A percentile compares a stretch with the other conserved stretches of the same genome.
Evolutionary conservation across 1,139 yeast species (phyloP).

Genomic region (Taiozyma sp.): DNA sequence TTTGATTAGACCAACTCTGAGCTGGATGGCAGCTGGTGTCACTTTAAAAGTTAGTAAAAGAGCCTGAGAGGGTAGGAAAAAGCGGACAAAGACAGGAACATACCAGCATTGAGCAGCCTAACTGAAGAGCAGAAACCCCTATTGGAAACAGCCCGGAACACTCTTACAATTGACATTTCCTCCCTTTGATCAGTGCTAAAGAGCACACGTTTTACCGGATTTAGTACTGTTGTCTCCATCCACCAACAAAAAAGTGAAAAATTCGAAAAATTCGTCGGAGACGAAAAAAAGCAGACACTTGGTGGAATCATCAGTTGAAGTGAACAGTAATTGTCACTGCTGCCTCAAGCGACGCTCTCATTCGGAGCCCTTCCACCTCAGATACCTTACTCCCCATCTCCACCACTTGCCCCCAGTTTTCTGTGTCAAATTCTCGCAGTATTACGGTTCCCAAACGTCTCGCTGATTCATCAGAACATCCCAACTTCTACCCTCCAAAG

Average conservation of each 20-base stretch:
- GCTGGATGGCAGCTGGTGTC: slow-evolving; percentile 22
- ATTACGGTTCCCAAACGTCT: background rate
- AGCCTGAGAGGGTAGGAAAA: background rate
- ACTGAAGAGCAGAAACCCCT: background rate
- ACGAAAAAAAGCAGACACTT: background rate
- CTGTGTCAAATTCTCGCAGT: background rate
- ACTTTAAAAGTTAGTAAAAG: background rate
- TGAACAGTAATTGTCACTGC: background rate
- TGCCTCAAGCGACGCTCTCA: background rate
- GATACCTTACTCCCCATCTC: background rate
- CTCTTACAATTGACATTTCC: background rate
- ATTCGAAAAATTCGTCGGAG: background rate
- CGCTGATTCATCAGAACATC: too few species aligned
- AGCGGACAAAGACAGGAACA: background rate
- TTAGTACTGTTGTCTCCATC: background rate
- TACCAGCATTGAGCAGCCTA: background rate
- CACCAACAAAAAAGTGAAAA: background rate
- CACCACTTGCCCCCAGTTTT: background rate
- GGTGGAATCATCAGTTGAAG: too few species aligned
- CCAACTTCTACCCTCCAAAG: background rate
- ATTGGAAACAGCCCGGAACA: background rate
- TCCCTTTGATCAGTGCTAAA: background rate
- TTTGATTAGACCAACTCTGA: slow-evolving; percentile 43
- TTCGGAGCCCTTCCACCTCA: background rate
- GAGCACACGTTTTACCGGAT: background rate